These are phyloP conservation scores for Lanmaoa pseudosensibilis DNA, from an alignment of 768 basidiomycete species.

Conservation along the genomic window DNA sequence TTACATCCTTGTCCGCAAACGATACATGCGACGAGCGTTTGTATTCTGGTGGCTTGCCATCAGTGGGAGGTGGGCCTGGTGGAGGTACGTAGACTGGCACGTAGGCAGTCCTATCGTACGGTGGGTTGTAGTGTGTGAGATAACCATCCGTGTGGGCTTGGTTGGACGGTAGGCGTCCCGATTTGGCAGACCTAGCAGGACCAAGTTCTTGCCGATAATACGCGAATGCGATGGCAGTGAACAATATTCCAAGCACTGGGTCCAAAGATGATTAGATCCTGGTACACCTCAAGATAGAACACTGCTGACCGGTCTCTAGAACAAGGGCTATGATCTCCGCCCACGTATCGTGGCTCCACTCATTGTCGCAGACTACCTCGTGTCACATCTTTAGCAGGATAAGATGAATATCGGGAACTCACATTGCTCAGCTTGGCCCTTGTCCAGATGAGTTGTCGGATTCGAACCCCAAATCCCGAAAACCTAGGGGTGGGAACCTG, in stretches of 20 bases:
- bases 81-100: conserved; percentile 49
- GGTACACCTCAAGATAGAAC: no score
- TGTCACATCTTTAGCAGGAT: conserved; percentile 7
- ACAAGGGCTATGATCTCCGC: conserved; percentile 64
- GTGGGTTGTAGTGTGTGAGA: conserved; percentile 59
- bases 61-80: conserved; percentile 47
- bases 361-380: conserved; percentile 55
- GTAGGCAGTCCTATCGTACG: conserved; percentile 42
- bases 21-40: conserved; percentile 36
- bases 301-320: conserved; percentile 52
- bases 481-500: conserved; percentile 27
- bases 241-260: conserved; percentile 57
- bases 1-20: conserved; percentile 31
- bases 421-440: conserved; percentile 49
- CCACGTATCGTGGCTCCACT: conserved; percentile 68
- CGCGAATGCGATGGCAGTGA: conserved; percentile 63
- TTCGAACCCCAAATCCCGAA: conserved; percentile 59
- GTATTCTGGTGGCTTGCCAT: conserved; percentile 54
- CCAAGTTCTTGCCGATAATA: conserved; percentile 78
- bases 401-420: conserved; percentile 18
- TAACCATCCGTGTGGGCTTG: conserved; percentile 39
- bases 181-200: conserved; percentile 57
- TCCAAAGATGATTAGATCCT: background rate
- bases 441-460: conserved; percentile 30
- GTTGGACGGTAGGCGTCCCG: conserved; percentile 42